Base-by-base conservation (phyloP, 495 filamentous ascomycete genomes). In the Talaromyces proteolyticus region DNA sequence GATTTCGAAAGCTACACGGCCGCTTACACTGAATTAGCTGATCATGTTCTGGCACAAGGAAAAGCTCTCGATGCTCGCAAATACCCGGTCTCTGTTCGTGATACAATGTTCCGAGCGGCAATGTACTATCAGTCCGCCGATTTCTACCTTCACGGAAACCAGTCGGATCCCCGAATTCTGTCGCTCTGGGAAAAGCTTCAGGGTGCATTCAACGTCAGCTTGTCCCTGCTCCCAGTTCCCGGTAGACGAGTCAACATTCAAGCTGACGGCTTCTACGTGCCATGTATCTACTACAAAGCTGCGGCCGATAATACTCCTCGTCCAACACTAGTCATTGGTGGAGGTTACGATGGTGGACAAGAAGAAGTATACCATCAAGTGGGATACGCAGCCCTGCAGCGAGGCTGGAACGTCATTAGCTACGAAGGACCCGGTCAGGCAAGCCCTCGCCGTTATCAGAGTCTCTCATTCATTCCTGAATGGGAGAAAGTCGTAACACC, bases 341-440 rank as follows among this genome's bases (percentile, higher is more conserved):
- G 48, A 29, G 17, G 69, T 34, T 77, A 58, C 54, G 74, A 78
- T 45, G 67, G 56, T 21, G 50, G 63, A 1, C 64, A 70, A 54
- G 73, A 80, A 50, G 76, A 78, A 42, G 48, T 63, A 12, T 64
- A 60, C 22, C 73, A 77, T 45, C 10, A 42, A 6, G 44, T 56
- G 34, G 72, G 57, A 17, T 51, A 59, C 6, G 53, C 57, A 0
- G 64, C 59, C 3, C 58, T 77, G 2, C 62, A 55, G n/a, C 62
- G 74, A 5, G 72, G 75, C 5, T 76, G 58, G 45, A 74, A 77
- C 51, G 57, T 65, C 43, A 64, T 76, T 42, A 65, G 60, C 1
- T 78, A 72, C 40, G 75, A 78, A 45, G 75, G 76, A 0, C 75
- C 74, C 0, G 76, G 75, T 2, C 75, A 77, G 46, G 62, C 65